Evolutionary conservation across 768 basidiomycete species (phyloP).

Genomic region (Suillus ampliporus): DNA sequence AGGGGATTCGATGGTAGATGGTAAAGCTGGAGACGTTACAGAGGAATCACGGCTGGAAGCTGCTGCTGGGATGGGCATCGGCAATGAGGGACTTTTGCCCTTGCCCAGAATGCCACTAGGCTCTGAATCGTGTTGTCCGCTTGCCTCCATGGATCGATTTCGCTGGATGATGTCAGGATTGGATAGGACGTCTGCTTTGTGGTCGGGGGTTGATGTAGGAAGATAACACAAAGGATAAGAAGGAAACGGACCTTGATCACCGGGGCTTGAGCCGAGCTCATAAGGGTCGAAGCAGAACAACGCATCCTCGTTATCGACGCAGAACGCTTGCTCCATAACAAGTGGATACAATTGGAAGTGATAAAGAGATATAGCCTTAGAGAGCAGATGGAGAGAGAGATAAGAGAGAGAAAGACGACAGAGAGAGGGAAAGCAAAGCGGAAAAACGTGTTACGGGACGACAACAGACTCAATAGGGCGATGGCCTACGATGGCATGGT

Average conservation of each 20-base stretch:
- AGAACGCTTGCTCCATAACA: slow-evolving; percentile 44
- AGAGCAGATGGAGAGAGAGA: slow-evolving; percentile 23
- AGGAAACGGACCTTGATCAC: slow-evolving; percentile 9
- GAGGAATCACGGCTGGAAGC: slow-evolving; percentile 26
- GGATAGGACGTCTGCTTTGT: not conserved
- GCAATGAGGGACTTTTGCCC: slow-evolving; percentile 61
- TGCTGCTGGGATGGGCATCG: slow-evolving; percentile 55
- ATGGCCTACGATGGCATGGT: not conserved
- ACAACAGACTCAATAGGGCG: slow-evolving; percentile 28
- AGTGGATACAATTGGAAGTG: slow-evolving; percentile 16
- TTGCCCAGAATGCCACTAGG: slow-evolving; percentile 47
- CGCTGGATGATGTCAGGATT: not conserved
- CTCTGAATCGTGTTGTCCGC: slow-evolving; percentile 22
- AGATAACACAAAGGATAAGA: slow-evolving; percentile 16
- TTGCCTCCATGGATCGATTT: not conserved
- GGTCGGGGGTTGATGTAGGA: slow-evolving; percentile 15
- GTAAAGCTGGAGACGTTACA: slow-evolving; percentile 17
- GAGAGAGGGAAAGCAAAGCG: slow-evolving; percentile 10
- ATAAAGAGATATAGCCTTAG: slow-evolving; percentile 20
- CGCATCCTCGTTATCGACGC: slow-evolving; percentile 59
- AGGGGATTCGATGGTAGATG: not conserved
- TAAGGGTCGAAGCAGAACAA: slow-evolving; percentile 58
- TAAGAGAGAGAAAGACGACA: slow-evolving; percentile 14
- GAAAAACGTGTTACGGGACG: slow-evolving; percentile 20
- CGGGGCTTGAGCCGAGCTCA: slow-evolving; percentile 32